A percentile compares a stretch with the other conserved stretches of the same genome.
phyloP scores from a whole-genome alignment of 805 yeast genomes.

The Pichia insulana region DNA sequence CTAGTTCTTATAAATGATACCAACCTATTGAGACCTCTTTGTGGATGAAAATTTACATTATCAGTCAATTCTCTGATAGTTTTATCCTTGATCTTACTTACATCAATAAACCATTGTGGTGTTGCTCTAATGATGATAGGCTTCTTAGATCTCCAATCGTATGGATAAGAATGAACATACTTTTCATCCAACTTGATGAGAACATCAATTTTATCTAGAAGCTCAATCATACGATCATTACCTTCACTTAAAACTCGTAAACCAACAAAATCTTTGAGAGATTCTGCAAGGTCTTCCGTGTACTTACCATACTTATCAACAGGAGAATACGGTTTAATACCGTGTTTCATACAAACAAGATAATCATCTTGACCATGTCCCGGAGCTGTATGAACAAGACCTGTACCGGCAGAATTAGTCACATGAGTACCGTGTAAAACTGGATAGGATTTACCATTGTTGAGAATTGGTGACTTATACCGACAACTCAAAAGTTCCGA shows the following conservation, averaged over 20 bases:
- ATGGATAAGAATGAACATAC: conserved; percentile 81
- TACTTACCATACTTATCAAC: conserved; percentile 72
- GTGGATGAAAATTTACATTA: conserved; percentile 65
- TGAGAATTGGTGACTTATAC: conserved; percentile 50
- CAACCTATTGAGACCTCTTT: conserved; percentile 61
- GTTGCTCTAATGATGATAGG: conserved; percentile 95
- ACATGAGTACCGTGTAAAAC: conserved; percentile 78
- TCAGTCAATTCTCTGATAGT: conserved; percentile 51
- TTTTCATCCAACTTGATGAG: conserved; percentile 38
- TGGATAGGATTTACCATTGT: conserved; percentile 36
- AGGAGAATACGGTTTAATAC: conserved; percentile 59
- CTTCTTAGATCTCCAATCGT: conserved; percentile 93
- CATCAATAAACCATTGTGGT: conserved; percentile 94
- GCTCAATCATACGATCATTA: conserved; percentile 34
- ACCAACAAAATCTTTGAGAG: conserved; percentile 39
- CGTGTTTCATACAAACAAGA: conserved; percentile 49
- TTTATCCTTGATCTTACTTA: conserved; percentile 56
- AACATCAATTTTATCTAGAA: conserved; percentile 37
- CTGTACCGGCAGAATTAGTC: conserved; percentile 77
- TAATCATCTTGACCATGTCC: conserved; percentile 97
- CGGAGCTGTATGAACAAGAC: conserved; percentile 94
- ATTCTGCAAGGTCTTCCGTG: conserved; percentile 40
- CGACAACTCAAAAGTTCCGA: conserved; percentile 28
- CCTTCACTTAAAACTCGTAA: conserved; percentile 57
- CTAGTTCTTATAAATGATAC: conserved; percentile 65